phyloP scores from a whole-genome alignment of 495 filamentous ascomycete species.

The Xylaria grammica region DNA sequence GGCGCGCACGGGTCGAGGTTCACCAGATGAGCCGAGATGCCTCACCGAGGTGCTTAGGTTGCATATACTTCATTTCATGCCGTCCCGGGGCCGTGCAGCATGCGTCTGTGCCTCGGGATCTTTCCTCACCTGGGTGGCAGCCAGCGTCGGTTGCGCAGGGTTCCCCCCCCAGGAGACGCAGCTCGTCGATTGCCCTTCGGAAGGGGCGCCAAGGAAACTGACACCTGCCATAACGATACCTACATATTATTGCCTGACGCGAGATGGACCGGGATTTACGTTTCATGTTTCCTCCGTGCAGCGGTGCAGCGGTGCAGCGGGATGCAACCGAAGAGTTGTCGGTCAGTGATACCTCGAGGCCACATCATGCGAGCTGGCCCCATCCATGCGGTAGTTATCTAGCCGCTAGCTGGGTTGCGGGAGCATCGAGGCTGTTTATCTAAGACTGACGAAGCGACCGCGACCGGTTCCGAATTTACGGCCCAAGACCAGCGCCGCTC shows the following conservation, averaged over 20 bases:
- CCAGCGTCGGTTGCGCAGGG: conserved; percentile 1
- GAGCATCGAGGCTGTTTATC: conserved; percentile 9
- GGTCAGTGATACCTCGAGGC: background rate
- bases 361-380: conserved; percentile 3
- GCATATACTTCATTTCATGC: conserved; percentile 1
- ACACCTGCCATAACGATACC: conserved; percentile 8
- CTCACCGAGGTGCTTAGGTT: conserved; percentile 13
- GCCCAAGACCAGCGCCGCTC: background rate
- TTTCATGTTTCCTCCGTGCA: background rate
- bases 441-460: background rate
- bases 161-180: conserved; percentile 9
- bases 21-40: conserved; percentile 2
- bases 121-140: background rate
- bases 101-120: background rate
- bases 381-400: background rate
- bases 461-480: background rate
- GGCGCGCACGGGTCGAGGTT: background rate
- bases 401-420: background rate
- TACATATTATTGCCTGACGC: background rate
- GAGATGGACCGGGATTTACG: background rate
- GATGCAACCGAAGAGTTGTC: conserved; percentile 3
- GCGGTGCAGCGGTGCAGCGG: too few species aligned
- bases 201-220: conserved; percentile 5
- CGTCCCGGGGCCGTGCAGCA: conserved; percentile 18
- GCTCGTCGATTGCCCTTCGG: background rate